Evolutionary conservation across 164 flowering plant genomes (phyloP).

Genomic region (Tetracentron sinense): DNA sequence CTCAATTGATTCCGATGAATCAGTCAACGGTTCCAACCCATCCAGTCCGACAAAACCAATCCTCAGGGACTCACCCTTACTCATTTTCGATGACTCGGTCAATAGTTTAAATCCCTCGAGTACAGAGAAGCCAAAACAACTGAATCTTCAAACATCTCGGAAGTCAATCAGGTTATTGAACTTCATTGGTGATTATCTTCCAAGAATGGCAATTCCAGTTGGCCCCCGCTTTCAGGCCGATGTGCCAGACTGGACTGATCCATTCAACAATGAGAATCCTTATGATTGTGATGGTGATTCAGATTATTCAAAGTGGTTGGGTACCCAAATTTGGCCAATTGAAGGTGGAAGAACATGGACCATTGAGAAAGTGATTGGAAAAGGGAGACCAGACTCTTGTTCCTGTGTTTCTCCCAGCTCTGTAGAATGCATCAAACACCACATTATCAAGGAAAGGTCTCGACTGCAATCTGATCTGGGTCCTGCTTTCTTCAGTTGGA

Average conservation of each 20-base stretch:
- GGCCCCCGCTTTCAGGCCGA: conserved; percentile 48
- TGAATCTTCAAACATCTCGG: conserved; percentile 7
- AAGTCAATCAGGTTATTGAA: conserved; percentile 14
- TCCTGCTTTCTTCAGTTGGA: conserved; percentile 39
- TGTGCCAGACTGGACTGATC: conserved; percentile 32
- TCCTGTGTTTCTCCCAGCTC: conserved; percentile 32
- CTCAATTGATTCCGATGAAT: conserved; percentile 20
- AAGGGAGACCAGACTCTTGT: conserved; percentile 34
- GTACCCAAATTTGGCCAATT: conserved; percentile 38
- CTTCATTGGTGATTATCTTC: conserved; percentile 20
- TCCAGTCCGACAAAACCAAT: conserved; percentile 8
- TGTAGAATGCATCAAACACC: conserved; percentile 27
- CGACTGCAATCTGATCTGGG: conserved; percentile 34
- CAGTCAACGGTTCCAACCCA: conserved; percentile 13
- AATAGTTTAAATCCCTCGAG: conserved; percentile 8
- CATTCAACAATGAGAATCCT: background rate
- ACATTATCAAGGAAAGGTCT: conserved; percentile 23
- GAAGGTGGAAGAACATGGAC: conserved; percentile 8
- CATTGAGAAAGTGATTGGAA: conserved; percentile 15
- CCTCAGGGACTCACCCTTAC: background rate
- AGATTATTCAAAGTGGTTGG: conserved; percentile 31
- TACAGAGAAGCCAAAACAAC: conserved; percentile 2
- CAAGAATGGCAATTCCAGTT: conserved; percentile 30
- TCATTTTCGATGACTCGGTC: conserved; percentile 14
- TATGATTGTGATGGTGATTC: conserved; percentile 4